phyloP scores from a whole-genome alignment of 345 rosid species.

The Salix brachista region DNA sequence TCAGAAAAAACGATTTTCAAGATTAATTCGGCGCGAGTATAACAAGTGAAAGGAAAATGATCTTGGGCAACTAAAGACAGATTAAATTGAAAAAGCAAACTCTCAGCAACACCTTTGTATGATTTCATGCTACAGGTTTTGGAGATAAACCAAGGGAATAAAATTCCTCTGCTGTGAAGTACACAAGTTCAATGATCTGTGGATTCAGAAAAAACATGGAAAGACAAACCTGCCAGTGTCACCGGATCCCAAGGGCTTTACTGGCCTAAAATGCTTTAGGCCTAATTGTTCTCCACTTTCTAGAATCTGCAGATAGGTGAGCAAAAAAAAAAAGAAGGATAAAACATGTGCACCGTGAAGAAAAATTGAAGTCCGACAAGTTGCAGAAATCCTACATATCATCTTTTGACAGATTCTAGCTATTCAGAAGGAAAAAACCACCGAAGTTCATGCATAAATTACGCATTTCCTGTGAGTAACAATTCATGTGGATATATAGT shows the following conservation, averaged over 20 bases:
- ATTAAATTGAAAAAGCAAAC: background rate
- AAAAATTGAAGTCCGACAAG: too few relatives aligned
- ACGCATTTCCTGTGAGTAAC: too few relatives aligned
- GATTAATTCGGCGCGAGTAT: background rate
- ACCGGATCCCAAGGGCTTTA: constrained; percentile 91
- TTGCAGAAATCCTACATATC: too few relatives aligned
- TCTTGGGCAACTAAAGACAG: background rate
- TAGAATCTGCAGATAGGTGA: constrained; percentile 35
- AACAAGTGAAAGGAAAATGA: background rate
- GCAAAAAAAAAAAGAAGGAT: background rate
- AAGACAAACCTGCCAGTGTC: constrained; percentile 86
- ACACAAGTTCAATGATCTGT: background rate
- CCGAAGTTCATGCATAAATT: too few relatives aligned
- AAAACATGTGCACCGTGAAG: background rate
- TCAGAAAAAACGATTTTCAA: background rate
- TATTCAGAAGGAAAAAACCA: too few relatives aligned
- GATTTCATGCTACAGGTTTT: background rate
- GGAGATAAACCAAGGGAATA: too few relatives aligned
- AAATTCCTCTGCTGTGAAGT: background rate
- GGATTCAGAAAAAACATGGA: background rate
- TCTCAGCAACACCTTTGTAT: background rate
- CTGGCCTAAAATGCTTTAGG: constrained; percentile 72
- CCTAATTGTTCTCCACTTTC: constrained; percentile 71
- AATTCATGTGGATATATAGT: too few relatives aligned
- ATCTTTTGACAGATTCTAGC: too few relatives aligned